phyloP scores from a whole-genome alignment of 768 basidiomycete genomes.

The Lyophyllum atratum region DNA sequence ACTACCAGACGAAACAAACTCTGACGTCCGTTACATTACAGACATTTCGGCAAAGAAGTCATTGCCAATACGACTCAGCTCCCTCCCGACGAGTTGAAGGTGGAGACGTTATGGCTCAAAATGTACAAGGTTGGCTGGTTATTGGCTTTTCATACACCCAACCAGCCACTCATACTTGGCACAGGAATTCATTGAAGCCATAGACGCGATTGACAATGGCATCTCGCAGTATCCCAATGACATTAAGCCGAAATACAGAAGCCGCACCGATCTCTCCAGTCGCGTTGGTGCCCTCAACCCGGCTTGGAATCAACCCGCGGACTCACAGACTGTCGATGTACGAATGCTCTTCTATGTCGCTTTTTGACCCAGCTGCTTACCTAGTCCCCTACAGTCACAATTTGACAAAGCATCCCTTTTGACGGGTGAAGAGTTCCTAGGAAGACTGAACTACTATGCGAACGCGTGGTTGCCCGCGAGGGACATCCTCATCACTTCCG shows the following conservation, averaged over 20 bases:
- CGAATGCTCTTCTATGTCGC: slow-evolving; percentile 24
- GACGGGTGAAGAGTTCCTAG: slow-evolving; percentile 84
- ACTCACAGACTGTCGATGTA: slow-evolving; percentile 73
- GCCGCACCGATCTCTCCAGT: slow-evolving; percentile 80
- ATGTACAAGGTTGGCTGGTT: slow-evolving; percentile 67
- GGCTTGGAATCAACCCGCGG: slow-evolving; percentile 83
- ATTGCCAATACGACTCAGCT: slow-evolving; percentile 63
- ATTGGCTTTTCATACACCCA: neutral
- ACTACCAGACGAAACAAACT: neutral
- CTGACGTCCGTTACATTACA: slow-evolving; percentile 26
- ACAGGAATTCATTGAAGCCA: slow-evolving; percentile 91
- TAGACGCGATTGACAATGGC: slow-evolving; percentile 96
- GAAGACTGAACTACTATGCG: slow-evolving; percentile 77
- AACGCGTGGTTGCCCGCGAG: slow-evolving; percentile 93
- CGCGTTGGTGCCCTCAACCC: slow-evolving; percentile 88
- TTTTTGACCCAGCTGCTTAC: neutral
- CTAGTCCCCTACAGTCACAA: slow-evolving; percentile 44
- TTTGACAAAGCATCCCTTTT: slow-evolving; percentile 82
- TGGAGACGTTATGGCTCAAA: slow-evolving; percentile 82
- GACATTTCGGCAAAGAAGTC: slow-evolving; percentile 89
- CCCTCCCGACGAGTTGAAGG: slow-evolving; percentile 56
- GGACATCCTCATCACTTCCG: slow-evolving; percentile 65
- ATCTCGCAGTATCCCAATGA: slow-evolving; percentile 77
- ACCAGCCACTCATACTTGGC: slow-evolving; percentile 2
- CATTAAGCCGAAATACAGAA: slow-evolving; percentile 69